Evolutionary conservation across 2,329 filamentous ascomycete genomes (phyloP).

Genomic region (Ophiostoma sp.): DNA sequence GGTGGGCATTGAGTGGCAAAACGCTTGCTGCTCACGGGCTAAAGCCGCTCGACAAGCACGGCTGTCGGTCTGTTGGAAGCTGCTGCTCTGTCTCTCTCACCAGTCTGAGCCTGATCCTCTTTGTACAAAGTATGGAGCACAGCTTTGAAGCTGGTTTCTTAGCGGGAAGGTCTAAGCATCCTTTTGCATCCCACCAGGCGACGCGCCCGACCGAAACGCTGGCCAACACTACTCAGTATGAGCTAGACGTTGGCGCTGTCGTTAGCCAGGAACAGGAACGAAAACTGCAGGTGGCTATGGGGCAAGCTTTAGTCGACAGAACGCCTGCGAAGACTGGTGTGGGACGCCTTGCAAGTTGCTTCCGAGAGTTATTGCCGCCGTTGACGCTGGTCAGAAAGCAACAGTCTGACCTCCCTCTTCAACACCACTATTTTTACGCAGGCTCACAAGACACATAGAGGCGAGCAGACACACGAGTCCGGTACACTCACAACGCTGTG

Average conservation of each 20-base stretch:
- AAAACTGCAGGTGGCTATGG: background rate
- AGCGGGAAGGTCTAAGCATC: conserved; percentile 1
- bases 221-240: too few species aligned
- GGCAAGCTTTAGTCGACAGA: background rate
- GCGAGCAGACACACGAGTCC: background rate
- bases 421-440: conserved; percentile 1
- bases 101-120: background rate
- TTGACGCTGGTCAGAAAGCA: too few species aligned
- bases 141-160: background rate
- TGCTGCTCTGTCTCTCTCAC: background rate
- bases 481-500: background rate
- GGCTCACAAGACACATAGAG: background rate
- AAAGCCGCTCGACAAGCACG: background rate
- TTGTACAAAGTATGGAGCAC: background rate
- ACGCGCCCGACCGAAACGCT: conserved; percentile 10
- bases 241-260: background rate
- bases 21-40: background rate
- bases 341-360: background rate
- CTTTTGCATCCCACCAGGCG: background rate
- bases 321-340: background rate
- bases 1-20: background rate
- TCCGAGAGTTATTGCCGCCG: background rate
- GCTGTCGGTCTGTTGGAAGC: conserved; percentile 6
- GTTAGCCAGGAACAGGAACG: conserved; percentile 19
- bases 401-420: background rate